Base-by-base conservation (phyloP, 208 protist genomes). In the Leishmania tropica region DNA sequence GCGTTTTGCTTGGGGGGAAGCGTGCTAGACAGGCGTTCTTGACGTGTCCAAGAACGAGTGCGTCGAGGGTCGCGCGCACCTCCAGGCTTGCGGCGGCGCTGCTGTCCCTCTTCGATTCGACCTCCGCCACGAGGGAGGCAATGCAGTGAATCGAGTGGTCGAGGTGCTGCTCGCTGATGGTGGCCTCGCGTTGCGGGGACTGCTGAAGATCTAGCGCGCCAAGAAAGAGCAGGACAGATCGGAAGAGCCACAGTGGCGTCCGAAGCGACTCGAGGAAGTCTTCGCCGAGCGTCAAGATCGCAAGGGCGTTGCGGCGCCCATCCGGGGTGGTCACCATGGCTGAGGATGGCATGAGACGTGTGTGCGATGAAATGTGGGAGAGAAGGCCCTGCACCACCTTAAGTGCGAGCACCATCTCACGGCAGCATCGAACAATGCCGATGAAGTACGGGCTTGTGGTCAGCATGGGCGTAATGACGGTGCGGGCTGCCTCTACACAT, bases 101-200 rank as follows among this genome's bases (percentile, higher is more conserved):
- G 51, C 81, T 72, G 67, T 84, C 68, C 70, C 71, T 80, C 21
- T 62, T 71, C 54, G 68, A 70, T 70, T 80, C 81, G 45, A 80
- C 68, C 75, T 80, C 81, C 13, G 62, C 75, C 21, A 84, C 75
- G 42, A 84, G 75, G 42, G 60, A 84, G 56, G 75, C 75, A 48
- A 84, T 84, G 56, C 75, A 84, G 67, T 84, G 81, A 62, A 84
- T 84, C 8, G 81, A 37, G 47, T 75, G 42, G 76, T 84, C 81
- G 35, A 84, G 81, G 51, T 84, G 74, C 24, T 71, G 35, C 5
- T 62, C 75, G 42, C 54, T 84, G 54, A 79, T 64, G 45, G 42
- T 31, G 24, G 37, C 42, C 21, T 70, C 71, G 48, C 71, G 68
- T 6, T 70, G 17, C 42, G 42, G 60, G 37, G 65, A 60, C 58